phyloP scores from a whole-genome alignment of 805 yeast species.

The Yamadazyma endophytica region DNA sequence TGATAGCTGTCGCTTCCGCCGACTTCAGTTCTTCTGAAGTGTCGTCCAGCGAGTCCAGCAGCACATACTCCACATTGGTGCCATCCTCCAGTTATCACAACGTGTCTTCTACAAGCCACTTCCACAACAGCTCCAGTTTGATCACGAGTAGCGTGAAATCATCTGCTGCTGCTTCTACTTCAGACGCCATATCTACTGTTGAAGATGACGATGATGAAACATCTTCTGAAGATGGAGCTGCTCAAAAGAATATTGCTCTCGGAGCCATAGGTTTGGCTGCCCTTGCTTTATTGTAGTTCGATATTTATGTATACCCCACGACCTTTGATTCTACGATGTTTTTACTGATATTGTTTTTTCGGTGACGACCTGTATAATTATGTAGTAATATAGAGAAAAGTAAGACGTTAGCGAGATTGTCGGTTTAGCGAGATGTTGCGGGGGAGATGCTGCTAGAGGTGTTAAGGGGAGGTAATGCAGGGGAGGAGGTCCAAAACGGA shows the following conservation, averaged over 20 bases:
- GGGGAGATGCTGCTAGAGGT: no score
- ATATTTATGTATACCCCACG: not conserved
- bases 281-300: constrained; percentile 20
- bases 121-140: constrained; percentile 7
- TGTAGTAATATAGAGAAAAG: no score
- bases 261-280: constrained; percentile 24
- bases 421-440: no score
- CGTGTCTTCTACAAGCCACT: constrained; percentile 7
- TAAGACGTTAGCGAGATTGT: no score
- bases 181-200: constrained; percentile 8
- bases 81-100: constrained; percentile 8
- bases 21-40: constrained; percentile 11
- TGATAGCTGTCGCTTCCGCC: constrained; percentile 21
- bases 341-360: constrained; percentile 1
- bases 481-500: no score
- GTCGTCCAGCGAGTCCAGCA: constrained; percentile 3
- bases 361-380: no score
- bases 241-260: constrained; percentile 12
- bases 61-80: constrained; percentile 5
- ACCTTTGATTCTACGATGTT: not conserved
- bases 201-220: constrained; percentile 10
- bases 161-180: constrained; percentile 5
- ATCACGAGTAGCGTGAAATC: constrained; percentile 3
- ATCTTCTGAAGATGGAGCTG: constrained; percentile 10
- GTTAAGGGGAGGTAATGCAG: no score